A percentile compares a stretch with the other conserved stretches of the same genome.
These are phyloP conservation scores for Isatis lusitanica DNA, from an alignment of 441 rosid genomes.

Conservation along the genomic window DNA sequence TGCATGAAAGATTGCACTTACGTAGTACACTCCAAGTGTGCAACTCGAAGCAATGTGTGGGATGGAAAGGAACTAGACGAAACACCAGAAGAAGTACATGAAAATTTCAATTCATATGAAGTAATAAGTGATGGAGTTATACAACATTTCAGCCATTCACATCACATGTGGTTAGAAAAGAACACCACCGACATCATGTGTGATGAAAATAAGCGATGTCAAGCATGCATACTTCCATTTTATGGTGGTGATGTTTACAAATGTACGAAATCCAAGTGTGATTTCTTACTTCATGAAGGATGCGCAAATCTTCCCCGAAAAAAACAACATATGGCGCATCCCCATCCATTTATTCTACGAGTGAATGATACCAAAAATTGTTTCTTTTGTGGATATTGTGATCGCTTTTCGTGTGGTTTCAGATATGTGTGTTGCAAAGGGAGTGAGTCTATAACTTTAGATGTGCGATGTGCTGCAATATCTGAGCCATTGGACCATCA, in stretches of 20 bases:
- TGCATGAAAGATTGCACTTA: not conserved
- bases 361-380: not conserved
- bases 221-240: not conserved
- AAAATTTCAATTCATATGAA: not conserved
- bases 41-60: not conserved
- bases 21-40: not conserved
- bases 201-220: not conserved
- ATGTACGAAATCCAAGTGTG: not conserved
- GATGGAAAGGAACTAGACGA: not conserved
- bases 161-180: not conserved
- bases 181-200: not conserved
- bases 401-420: not conserved
- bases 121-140: not conserved
- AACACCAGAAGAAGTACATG: not conserved
- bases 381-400: not conserved
- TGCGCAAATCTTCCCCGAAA: not conserved
- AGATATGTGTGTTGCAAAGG: not conserved
- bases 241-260: not conserved
- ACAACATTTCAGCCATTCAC: not conserved
- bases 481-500: conserved; percentile 44
- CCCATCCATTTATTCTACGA: not conserved
- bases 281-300: not conserved
- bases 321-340: not conserved
- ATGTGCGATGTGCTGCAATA: not conserved
- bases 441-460: not conserved